Conservation (phyloP, 2,329 filamentous ascomycete species). For the Clonostachys sp. region DNA sequence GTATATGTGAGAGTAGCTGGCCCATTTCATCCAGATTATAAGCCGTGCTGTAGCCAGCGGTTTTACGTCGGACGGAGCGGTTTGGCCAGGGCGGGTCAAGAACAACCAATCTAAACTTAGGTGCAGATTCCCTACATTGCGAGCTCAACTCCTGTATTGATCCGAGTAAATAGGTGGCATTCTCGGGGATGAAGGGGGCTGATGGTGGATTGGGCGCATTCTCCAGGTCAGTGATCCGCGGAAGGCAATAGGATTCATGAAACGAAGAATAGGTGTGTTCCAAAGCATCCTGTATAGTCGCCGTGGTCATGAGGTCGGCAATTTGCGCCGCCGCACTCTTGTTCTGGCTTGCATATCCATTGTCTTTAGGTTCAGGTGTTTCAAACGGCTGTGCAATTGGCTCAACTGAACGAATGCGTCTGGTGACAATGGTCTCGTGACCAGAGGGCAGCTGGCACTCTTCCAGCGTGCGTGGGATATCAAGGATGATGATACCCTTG, state of each 20-base stretch:
- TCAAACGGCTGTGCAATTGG: conserved; percentile 39
- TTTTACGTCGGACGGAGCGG: conserved; percentile 62
- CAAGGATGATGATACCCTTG: conserved; percentile 53
- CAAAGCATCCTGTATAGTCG: conserved; percentile 38
- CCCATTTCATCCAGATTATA: conserved; percentile 39
- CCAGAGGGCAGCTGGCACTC: conserved; percentile 51
- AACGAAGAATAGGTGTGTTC: conserved; percentile 11
- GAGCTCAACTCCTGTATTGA: conserved; percentile 34
- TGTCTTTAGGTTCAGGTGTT: conserved; percentile 42
- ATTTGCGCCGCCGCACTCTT: conserved; percentile 40
- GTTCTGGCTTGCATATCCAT: conserved; percentile 12
- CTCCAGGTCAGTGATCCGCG: background rate
- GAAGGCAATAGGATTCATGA: conserved; percentile 1
- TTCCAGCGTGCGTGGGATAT: conserved; percentile 67
- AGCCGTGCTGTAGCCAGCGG: conserved; percentile 41
- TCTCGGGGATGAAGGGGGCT: conserved; percentile 29
- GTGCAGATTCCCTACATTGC: conserved; percentile 34
- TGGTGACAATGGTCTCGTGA: conserved; percentile 23
- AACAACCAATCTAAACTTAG: conserved; percentile 62
- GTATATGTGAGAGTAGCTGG: conserved; percentile 45
- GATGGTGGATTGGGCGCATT: background rate
- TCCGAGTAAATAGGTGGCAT: conserved; percentile 41
- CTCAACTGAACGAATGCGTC: conserved; percentile 39
- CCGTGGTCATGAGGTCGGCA: conserved; percentile 48
- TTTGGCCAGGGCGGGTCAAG: conserved; percentile 83